Percentiles rank a stretch among this genome's conserved stretches.
Evolutionary conservation across 164 flowering plant genomes (phyloP).

Genomic region (Platanus orientalis): DNA sequence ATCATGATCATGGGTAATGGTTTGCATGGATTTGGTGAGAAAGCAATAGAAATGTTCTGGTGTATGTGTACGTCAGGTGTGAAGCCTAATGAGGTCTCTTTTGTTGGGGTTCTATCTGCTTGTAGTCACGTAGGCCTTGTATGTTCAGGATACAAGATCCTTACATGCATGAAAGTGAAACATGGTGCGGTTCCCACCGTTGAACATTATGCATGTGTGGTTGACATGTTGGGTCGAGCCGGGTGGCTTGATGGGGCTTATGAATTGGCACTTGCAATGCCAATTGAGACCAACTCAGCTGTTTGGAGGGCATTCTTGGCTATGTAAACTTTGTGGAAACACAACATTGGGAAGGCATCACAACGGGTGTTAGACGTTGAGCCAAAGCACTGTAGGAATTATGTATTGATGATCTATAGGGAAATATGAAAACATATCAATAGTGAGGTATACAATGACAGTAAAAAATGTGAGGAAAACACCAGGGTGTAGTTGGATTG

Average conservation of each 20-base stretch:
- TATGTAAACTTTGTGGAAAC: conserved; percentile 50
- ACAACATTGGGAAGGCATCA: conserved; percentile 45
- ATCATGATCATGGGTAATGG: conserved; percentile 76
- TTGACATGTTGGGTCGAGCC: conserved; percentile 73
- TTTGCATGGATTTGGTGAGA: conserved; percentile 46
- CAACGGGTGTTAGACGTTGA: conserved; percentile 43
- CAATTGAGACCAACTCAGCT: conserved; percentile 44
- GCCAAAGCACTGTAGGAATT: conserved; percentile 59
- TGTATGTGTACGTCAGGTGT: conserved; percentile 13
- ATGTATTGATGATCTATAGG: conserved; percentile 57
- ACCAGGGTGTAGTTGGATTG: conserved; percentile 84
- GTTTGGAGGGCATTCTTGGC: conserved; percentile 67
- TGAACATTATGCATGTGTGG: conserved; percentile 60
- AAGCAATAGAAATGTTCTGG: conserved; percentile 48
- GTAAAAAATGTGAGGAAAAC: conserved; percentile 46
- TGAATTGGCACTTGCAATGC: conserved; percentile 35
- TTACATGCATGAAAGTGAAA: conserved; percentile 16
- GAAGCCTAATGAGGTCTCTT: conserved; percentile 30
- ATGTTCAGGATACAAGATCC: conserved; percentile 32
- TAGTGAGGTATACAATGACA: conserved; percentile 52
- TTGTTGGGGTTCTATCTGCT: too few species aligned
- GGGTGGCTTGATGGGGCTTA: conserved; percentile 53
- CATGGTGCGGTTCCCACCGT: conserved; percentile 48
- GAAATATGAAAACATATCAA: conserved; percentile 47
- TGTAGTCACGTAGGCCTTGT: conserved; percentile 55